Percentiles rank a stretch among this genome's conserved stretches.
These are phyloP conservation scores for Clitopilus hobsonii DNA, from an alignment of 768 basidiomycete genomes.

Conservation along the genomic window DNA sequence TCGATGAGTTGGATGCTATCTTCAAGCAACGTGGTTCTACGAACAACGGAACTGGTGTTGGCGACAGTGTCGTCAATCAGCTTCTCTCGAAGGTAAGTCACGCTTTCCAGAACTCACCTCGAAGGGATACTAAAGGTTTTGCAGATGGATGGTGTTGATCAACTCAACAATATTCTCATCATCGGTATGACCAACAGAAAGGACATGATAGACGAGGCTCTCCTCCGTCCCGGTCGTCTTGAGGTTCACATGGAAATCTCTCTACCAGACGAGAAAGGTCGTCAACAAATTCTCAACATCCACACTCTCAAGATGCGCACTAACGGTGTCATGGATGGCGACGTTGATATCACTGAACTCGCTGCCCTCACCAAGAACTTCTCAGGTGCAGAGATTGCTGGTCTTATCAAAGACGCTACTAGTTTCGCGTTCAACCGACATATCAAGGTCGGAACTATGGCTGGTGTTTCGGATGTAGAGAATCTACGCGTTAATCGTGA, in stretches of 20 bases:
- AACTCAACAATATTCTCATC: slow-evolving; percentile 97
- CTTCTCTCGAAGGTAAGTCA: slow-evolving; percentile 82
- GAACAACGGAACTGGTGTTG: slow-evolving; percentile 89
- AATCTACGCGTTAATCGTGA: slow-evolving; percentile 79
- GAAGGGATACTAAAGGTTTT: not conserved
- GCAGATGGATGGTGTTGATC: slow-evolving; percentile 99
- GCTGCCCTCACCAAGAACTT: slow-evolving; percentile 92
- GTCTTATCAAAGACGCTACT: slow-evolving; percentile 95
- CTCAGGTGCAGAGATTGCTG: slow-evolving; percentile 93
- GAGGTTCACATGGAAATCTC: slow-evolving; percentile 99
- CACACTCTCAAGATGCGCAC: slow-evolving; percentile 93
- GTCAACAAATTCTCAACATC: slow-evolving; percentile 90
- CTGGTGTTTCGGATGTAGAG: slow-evolving; percentile 94
- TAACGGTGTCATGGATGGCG: slow-evolving; percentile 84
- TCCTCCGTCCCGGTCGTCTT: slow-evolving; percentile 94
- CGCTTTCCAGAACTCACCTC: not conserved
- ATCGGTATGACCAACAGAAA: slow-evolving; percentile 99
- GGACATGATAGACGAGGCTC: slow-evolving; percentile 99
- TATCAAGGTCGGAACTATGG: slow-evolving; percentile 96
- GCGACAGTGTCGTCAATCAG: slow-evolving; percentile 99
- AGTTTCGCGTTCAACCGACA: slow-evolving; percentile 98
- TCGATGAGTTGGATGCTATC: slow-evolving; percentile 97
- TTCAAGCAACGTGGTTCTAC: slow-evolving; percentile 98
- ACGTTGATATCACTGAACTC: slow-evolving; percentile 81
- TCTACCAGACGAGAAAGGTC: slow-evolving; percentile 89